These are phyloP conservation scores for Linnemannia elongata DNA, from an alignment of 192 early-diverging fungal species.

Conservation along the genomic window DNA sequence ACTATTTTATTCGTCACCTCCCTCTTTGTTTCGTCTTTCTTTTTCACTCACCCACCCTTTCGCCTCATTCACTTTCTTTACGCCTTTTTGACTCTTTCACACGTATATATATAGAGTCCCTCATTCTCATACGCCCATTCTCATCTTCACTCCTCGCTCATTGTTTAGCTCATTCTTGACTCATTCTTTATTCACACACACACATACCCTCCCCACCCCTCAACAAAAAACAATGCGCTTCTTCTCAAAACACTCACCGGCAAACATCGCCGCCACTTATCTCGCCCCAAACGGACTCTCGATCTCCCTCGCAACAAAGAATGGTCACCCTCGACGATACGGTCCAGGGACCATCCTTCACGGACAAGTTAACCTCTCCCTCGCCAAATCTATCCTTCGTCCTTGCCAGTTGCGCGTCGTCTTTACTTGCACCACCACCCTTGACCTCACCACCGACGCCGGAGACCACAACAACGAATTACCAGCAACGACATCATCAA, in stretches of 20 bases:
- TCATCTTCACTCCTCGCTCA: neutral
- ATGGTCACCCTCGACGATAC: slow-evolving; percentile 25
- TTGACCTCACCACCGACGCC: neutral
- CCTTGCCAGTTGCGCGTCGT: slow-evolving; percentile 32
- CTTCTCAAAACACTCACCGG: slow-evolving; percentile 14
- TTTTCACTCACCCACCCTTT: neutral
- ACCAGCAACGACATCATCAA: neutral
- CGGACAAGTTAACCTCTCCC: slow-evolving; percentile 32
- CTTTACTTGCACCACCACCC: slow-evolving; percentile 25
- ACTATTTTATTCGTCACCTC: neutral
- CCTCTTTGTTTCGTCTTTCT: neutral
- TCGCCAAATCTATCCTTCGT: slow-evolving; percentile 13
- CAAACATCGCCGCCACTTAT: slow-evolving; percentile 6
- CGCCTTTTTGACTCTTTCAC: no score
- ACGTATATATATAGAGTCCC: no score
- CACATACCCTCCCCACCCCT: neutral
- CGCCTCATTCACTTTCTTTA: neutral
- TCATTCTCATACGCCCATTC: neutral
- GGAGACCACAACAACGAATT: no score
- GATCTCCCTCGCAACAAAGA: slow-evolving; percentile 16
- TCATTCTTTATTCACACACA: neutral
- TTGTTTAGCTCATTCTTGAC: neutral
- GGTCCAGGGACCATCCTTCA: slow-evolving; percentile 29
- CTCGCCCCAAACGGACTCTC: slow-evolving; percentile 27
- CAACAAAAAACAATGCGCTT: slow-evolving; percentile 18